These are phyloP conservation scores for Adenanthera pavonina DNA, from an alignment of 306 rosid species.

Conservation along the genomic window DNA sequence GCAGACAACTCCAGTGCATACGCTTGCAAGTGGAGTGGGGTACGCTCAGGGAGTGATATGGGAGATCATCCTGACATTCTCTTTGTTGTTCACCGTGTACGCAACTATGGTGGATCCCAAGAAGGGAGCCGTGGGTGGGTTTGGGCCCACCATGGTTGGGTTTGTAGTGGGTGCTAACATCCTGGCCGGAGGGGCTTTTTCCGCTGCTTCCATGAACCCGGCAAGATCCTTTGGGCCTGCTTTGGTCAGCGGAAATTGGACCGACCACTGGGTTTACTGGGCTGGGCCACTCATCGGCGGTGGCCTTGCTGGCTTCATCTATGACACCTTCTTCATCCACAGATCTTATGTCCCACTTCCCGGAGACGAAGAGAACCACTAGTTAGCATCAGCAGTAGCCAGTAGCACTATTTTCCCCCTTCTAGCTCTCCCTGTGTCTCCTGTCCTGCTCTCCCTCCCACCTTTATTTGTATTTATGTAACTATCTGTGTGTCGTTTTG, in stretches of 20 bases:
- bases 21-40: conserved; percentile 79
- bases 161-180: conserved; percentile 88
- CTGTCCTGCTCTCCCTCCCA: not conserved
- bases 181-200: conserved; percentile 82
- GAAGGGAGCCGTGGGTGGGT: conserved; percentile 69
- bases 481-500: not conserved
- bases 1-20: conserved; percentile 76
- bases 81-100: conserved; percentile 75
- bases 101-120: conserved; percentile 90
- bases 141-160: conserved; percentile 76
- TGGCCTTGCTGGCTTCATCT: conserved; percentile 76
- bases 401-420: not conserved
- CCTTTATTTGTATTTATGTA: not conserved
- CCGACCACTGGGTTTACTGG: conserved; percentile 95
- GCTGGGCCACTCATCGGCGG: conserved; percentile 95
- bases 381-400: not conserved
- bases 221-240: conserved; percentile 95
- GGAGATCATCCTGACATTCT: conserved; percentile 83
- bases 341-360: conserved; percentile 59
- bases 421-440: not conserved
- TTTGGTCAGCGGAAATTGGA: conserved; percentile 77
- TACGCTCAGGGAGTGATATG: conserved; percentile 74
- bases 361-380: conserved; percentile 35
- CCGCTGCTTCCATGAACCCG: conserved; percentile 89
- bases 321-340: conserved; percentile 75